These are phyloP conservation scores for Melastoma candidum DNA, from an alignment of 441 rosid genomes.

Conservation along the genomic window DNA sequence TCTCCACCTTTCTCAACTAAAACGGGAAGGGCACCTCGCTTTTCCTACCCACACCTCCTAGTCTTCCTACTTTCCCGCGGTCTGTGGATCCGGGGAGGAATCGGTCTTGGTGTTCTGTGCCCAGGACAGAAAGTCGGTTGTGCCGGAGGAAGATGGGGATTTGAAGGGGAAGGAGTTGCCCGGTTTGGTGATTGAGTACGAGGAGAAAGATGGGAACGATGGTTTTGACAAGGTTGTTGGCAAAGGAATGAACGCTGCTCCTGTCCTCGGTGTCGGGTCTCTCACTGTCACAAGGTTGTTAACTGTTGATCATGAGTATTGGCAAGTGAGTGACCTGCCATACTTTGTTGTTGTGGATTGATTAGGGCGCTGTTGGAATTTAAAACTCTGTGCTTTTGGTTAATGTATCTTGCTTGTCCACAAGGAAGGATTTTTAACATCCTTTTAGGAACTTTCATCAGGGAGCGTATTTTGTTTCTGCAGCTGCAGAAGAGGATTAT, in stretches of 20 bases:
- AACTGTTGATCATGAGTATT: constrained; percentile 81
- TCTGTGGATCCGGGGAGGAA: constrained; percentile 15
- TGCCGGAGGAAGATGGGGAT: constrained; percentile 19
- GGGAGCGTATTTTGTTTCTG: no score
- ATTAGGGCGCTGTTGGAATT: not conserved
- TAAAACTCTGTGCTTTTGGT: not conserved
- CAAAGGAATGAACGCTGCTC: constrained; percentile 59
- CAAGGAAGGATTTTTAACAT: no score
- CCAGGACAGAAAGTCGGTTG: constrained; percentile 39
- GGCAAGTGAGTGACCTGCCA: constrained; percentile 64
- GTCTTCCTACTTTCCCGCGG: constrained; percentile 12
- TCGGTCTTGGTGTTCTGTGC: constrained; percentile 37
- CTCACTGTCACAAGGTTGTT: constrained; percentile 67
- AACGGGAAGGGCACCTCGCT: constrained; percentile 3
- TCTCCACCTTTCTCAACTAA: constrained; percentile 7
- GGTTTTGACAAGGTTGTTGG: constrained; percentile 30
- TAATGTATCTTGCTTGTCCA: no score
- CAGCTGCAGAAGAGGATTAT: no score
- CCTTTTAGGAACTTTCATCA: no score
- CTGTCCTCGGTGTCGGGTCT: constrained; percentile 79
- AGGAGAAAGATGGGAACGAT: constrained; percentile 24
- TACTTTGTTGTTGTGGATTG: not conserved
- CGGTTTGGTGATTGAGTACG: constrained; percentile 15
- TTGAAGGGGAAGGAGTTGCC: constrained; percentile 15
- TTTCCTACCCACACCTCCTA: not conserved